Base-by-base conservation (phyloP, 2,329 filamentous ascomycete genomes). In the Colletotrichum abscissum region DNA sequence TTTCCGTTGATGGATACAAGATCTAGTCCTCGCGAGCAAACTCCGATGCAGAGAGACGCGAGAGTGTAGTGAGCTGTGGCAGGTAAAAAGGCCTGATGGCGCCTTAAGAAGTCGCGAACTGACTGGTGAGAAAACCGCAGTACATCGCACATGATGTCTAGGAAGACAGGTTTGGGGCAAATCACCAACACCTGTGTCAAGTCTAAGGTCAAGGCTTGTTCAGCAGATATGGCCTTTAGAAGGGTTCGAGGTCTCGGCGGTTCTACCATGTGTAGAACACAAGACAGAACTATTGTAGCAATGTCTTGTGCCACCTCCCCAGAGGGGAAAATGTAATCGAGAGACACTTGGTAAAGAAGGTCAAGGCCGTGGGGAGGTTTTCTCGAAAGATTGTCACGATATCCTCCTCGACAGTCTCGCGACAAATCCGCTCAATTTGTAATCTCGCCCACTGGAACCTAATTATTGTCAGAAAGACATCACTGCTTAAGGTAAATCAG, bases 1-100 rank as follows among this genome's bases (percentile, higher is more conserved):
- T 22, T 5, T 0, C 12, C 2, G 0, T 1, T 1, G 1, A 8
- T 35, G 1, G 33, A 35, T 35, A 0, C 56, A 0, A 5, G 2
- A 11, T 2, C 9, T 1, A 28, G 14, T 11, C 30, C 64, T 1
- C 26, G 38, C n/a, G 8, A 54, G 14, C 55, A 67, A 4, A 38
- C 65, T 1, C 54, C 56, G 16, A 62, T 1, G 28, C 65, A 67
- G 1, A 7, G 4, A 22, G 42, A 54, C 0, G 65, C 56, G 26
- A 67, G 30, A 8, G 16, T 5, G 6, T 0, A 1, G n/a, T 67
- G 42, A 0, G 56, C 22, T 14, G 26, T 11, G 0, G 3, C 22
- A 3, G 42, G 0, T 6, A 38, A 9, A 9, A 4, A 67, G 1
- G 16, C 16, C 30, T 9, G 9, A 0, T 12, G 1, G 16, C 55